Percentiles rank a stretch among this genome's conserved stretches.
phyloP scores from a whole-genome alignment of 2,329 filamentous ascomycete genomes.

The Aspergillus pseudoterreus region DNA sequence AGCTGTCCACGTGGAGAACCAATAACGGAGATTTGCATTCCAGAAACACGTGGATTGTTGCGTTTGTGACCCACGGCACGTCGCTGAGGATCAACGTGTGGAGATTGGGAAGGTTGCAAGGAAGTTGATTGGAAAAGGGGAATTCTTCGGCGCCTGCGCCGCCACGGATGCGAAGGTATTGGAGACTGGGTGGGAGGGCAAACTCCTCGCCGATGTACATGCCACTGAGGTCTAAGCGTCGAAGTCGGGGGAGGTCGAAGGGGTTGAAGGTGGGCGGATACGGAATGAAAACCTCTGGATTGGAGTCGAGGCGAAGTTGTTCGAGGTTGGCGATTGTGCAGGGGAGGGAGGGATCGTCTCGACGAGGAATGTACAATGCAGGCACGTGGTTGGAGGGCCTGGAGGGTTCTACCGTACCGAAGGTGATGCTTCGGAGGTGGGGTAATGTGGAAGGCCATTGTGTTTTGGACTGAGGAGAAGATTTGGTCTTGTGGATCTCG shows the following conservation, averaged over 20 bases:
- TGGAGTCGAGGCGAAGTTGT: slow-evolving; percentile 29
- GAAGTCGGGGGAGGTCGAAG: slow-evolving; percentile 19
- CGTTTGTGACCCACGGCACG: slow-evolving; percentile 18
- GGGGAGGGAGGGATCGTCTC: slow-evolving; percentile 3
- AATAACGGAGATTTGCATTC: slow-evolving; percentile 19
- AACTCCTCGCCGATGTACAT: slow-evolving; percentile 17
- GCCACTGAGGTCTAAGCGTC: slow-evolving; percentile 27
- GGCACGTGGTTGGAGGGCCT: slow-evolving; percentile 11
- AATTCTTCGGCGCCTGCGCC: slow-evolving; percentile 15
- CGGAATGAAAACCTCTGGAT: slow-evolving; percentile 17
- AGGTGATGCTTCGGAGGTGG: slow-evolving; percentile 28
- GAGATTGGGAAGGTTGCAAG: slow-evolving; percentile 22
- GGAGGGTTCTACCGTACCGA: slow-evolving; percentile 15
- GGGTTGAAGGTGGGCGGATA: slow-evolving; percentile 15
- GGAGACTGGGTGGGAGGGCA: slow-evolving; percentile 25
- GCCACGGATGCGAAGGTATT: slow-evolving; percentile 26
- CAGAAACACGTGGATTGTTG: slow-evolving; percentile 15
- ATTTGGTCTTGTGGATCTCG: slow-evolving; percentile 20
- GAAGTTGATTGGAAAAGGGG: slow-evolving; percentile 8
- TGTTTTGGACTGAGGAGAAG: slow-evolving; percentile 8
- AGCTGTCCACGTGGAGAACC: slow-evolving; percentile 26
- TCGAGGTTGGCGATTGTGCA: slow-evolving; percentile 28
- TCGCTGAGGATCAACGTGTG: slow-evolving; percentile 27
- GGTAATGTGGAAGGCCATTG: slow-evolving; percentile 26
- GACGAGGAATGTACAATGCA: slow-evolving; percentile 17